phyloP scores from a whole-genome alignment of 371 early-diverging fungal genomes.

The Syncephalastrum monosporum region DNA sequence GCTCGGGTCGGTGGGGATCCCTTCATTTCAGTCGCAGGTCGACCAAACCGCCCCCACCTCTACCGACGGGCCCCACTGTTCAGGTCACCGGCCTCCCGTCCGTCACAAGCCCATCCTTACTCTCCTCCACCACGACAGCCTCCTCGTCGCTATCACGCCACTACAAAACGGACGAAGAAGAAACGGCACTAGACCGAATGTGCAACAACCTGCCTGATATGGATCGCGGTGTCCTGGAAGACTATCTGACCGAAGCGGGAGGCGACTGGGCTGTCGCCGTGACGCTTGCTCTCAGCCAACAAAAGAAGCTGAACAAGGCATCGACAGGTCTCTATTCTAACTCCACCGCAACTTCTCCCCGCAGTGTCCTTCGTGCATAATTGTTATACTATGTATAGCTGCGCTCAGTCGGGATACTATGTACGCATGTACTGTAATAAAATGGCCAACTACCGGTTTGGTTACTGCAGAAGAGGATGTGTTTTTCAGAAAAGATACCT shows the following conservation, averaged over 20 bases:
- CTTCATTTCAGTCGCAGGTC: conserved; percentile 1
- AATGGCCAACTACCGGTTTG: no score
- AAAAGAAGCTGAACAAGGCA: conserved; percentile 10
- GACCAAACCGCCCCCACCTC: conserved; percentile 1
- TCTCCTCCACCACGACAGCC: conserved; percentile 3
- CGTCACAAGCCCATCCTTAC: neutral
- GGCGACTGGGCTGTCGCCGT: conserved; percentile 48
- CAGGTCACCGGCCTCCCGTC: neutral
- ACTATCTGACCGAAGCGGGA: conserved; percentile 35
- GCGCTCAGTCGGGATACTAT: no score
- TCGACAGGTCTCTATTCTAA: no score
- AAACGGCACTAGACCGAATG: conserved; percentile 27
- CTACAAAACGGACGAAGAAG: conserved; percentile 1
- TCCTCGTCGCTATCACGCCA: conserved; percentile 6
- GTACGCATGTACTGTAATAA: no score
- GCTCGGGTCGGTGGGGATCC: conserved; percentile 7
- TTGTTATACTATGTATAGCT: no score
- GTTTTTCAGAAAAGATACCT: no score
- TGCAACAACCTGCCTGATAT: conserved; percentile 41
- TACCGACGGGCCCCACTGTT: neutral
- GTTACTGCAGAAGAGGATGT: no score
- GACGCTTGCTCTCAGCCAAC: conserved; percentile 40
- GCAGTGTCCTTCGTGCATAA: no score
- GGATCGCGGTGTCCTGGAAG: conserved; percentile 31
- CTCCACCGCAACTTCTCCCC: no score